These are phyloP conservation scores for Prunus mongolica DNA, from an alignment of 306 rosid species.

Conservation along the genomic window DNA sequence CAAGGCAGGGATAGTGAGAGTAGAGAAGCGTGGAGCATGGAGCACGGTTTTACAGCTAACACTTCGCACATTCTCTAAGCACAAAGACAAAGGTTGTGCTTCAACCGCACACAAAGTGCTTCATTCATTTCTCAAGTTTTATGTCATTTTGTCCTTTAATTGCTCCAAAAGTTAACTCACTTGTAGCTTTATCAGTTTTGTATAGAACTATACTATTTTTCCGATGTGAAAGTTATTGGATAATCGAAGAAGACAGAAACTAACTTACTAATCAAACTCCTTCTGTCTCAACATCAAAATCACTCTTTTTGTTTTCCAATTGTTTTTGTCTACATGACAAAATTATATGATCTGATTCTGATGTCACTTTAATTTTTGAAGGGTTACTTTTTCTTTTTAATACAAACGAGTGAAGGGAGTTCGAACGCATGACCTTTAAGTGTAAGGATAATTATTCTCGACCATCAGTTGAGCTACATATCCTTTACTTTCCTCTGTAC, in stretches of 20 bases:
- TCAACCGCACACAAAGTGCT: slow-evolving; percentile 13
- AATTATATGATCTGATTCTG: no score
- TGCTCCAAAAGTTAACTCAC: slow-evolving; percentile 29
- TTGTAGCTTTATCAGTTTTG: neutral
- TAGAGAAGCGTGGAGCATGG: neutral
- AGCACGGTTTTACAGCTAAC: slow-evolving; percentile 8
- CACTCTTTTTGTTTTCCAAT: neutral
- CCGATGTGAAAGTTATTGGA: neutral
- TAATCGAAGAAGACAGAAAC: neutral
- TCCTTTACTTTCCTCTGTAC: no score
- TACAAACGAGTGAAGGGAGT: no score
- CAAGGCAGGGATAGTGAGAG: neutral
- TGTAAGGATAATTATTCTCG: no score
- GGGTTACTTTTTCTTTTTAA: no score
- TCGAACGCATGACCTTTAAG: no score
- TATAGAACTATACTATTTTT: neutral
- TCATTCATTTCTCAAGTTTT: neutral
- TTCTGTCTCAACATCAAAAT: no score
- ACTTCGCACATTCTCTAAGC: neutral
- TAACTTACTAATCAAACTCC: neutral
- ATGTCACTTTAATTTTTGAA: no score
- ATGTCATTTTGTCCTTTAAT: slow-evolving; percentile 21
- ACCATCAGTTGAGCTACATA: no score
- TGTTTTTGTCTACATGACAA: no score
- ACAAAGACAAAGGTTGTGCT: slow-evolving; percentile 3